phyloP scores from a whole-genome alignment of 2,329 filamentous ascomycete genomes.

The Cladophialophora psammophila region DNA sequence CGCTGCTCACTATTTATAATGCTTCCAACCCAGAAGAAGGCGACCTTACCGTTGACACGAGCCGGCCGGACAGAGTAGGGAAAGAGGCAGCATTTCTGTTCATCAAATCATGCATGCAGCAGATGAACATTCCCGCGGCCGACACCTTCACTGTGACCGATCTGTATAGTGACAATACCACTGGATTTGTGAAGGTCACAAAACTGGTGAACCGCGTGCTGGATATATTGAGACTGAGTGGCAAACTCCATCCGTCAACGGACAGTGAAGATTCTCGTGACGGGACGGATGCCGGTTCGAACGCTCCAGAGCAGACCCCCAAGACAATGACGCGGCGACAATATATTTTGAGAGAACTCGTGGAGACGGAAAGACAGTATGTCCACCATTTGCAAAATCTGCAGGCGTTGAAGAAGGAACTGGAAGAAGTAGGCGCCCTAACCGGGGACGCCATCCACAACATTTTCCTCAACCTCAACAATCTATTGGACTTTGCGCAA shows the following conservation, averaged over 20 bases:
- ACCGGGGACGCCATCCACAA: slow-evolving; percentile 90
- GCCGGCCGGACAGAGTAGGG: slow-evolving; percentile 71
- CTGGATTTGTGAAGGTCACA: slow-evolving; percentile 89
- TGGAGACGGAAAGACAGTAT: slow-evolving; percentile 96
- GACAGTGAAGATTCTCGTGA: slow-evolving; percentile 48
- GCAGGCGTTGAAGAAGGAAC: slow-evolving; percentile 86
- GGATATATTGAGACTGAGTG: slow-evolving; percentile 80
- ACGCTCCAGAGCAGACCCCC: slow-evolving; percentile 41
- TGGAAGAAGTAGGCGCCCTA: slow-evolving; percentile 86
- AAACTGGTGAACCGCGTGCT: slow-evolving; percentile 92
- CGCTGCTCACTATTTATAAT: slow-evolving; percentile 89
- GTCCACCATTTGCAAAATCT: slow-evolving; percentile 96
- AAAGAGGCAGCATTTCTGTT: slow-evolving; percentile 94
- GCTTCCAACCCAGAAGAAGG: slow-evolving; percentile 71
- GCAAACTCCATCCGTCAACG: slow-evolving; percentile 69
- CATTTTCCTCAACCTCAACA: slow-evolving; percentile 96
- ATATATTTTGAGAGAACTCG: slow-evolving; percentile 87
- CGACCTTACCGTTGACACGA: slow-evolving; percentile 65
- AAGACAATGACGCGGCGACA: slow-evolving; percentile 75
- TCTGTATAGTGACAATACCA: slow-evolving; percentile 91
- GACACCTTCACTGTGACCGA: slow-evolving; percentile 94
- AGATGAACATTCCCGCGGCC: slow-evolving; percentile 77
- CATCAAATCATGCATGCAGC: slow-evolving; percentile 83
- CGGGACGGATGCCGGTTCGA: slow-evolving; percentile 55
- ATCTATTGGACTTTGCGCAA: slow-evolving; percentile 92